Percentiles rank a stretch among this genome's conserved stretches.
Evolutionary conservation across 345 rosid species (phyloP).

Genomic region (Syzygium aqueum): DNA sequence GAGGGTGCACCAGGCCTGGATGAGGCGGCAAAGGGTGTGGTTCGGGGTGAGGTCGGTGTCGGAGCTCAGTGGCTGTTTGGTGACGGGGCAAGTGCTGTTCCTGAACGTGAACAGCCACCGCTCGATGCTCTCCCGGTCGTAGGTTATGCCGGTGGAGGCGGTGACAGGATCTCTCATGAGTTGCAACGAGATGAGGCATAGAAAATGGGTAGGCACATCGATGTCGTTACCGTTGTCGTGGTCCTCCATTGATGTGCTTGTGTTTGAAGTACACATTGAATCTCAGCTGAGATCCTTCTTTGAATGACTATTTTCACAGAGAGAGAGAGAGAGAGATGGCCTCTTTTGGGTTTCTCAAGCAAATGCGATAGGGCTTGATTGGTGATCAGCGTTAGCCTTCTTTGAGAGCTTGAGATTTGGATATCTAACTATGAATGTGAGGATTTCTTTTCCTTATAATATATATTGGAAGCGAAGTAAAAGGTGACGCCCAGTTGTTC

Average conservation of each 20-base stretch:
- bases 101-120: conserved; percentile 37
- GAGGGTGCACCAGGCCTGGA: conserved; percentile 80
- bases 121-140: conserved; percentile 48
- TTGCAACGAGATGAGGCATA: conserved; percentile 59
- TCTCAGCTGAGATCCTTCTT: neutral
- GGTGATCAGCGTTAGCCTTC: neutral
- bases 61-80: conserved; percentile 27
- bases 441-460: neutral
- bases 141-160: conserved; percentile 51
- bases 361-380: neutral
- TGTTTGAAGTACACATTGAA: neutral
- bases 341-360: neutral
- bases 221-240: conserved; percentile 5
- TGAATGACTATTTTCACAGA: too few species aligned
- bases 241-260: neutral
- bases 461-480: neutral
- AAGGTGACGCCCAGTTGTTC: neutral
- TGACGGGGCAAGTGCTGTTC: conserved; percentile 35
- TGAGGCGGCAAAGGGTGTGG: conserved; percentile 77
- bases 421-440: neutral
- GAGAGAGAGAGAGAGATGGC: neutral
- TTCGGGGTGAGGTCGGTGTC: conserved; percentile 55
- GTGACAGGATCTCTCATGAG: conserved; percentile 61
- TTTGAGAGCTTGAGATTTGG: neutral
- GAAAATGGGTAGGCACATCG: conserved; percentile 40